These are phyloP conservation scores for Colletotrichum abscissum DNA, from an alignment of 2,329 filamentous ascomycete species.

Conservation along the genomic window DNA sequence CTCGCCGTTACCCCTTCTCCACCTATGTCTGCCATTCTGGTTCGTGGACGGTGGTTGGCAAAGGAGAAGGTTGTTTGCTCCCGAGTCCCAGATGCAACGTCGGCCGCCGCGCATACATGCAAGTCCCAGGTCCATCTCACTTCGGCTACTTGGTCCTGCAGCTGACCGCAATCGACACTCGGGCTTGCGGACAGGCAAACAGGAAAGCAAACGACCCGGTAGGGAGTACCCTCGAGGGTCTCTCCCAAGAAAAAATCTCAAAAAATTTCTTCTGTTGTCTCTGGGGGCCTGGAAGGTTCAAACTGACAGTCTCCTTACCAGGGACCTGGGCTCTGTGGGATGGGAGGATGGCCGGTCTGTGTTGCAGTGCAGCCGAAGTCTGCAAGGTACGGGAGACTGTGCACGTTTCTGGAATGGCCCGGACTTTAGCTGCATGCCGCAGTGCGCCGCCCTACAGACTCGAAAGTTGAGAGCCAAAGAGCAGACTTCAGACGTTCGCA, in stretches of 20 bases:
- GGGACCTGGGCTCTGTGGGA: conserved; percentile 28
- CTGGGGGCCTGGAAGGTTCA: neutral
- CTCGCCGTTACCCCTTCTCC: neutral
- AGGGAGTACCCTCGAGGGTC: neutral
- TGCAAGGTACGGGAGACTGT: conserved; percentile 34
- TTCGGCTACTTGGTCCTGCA: conserved; percentile 10
- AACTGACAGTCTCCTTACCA: conserved; percentile 8
- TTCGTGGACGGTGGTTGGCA: conserved; percentile 2
- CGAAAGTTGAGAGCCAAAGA: too few species aligned
- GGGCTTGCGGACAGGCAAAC: neutral
- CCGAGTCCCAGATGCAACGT: conserved; percentile 10
- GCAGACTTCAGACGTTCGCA: conserved; percentile 5
- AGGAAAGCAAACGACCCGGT: conserved; percentile 1
- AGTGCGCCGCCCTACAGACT: conserved; percentile 2
- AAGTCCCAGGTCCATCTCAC: neutral
- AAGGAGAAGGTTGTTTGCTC: conserved; percentile 13
- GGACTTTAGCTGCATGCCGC: conserved; percentile 12
- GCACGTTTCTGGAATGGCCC: conserved; percentile 30
- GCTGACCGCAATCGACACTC: conserved; percentile 1
- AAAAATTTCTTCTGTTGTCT: neutral
- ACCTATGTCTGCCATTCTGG: neutral
- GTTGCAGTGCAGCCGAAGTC: conserved; percentile 31
- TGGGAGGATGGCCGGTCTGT: conserved; percentile 12
- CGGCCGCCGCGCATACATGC: conserved; percentile 8
- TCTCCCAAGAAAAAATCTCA: neutral